Conservation (phyloP, 2,329 filamentous ascomycete genomes). For the Trichoderma asperellum region DNA sequence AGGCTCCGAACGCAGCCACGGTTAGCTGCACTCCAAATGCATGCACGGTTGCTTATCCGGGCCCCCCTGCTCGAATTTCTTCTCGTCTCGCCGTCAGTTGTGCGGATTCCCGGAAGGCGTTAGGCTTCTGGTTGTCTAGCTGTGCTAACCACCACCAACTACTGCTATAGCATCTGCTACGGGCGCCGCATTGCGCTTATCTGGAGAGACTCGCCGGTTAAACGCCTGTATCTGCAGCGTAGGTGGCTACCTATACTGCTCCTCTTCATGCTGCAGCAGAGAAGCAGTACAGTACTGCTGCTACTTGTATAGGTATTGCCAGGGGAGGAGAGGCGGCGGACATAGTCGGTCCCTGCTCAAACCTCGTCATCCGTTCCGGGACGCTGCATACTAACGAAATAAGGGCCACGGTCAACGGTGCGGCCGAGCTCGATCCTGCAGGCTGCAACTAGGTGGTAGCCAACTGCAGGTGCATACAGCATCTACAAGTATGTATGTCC, state of each 20-base stretch:
- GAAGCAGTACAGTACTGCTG: not conserved
- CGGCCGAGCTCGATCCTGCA: not conserved
- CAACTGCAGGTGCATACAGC: not conserved
- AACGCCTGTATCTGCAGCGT: not conserved
- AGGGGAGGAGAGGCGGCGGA: not conserved
- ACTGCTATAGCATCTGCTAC: not conserved
- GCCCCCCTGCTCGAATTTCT: not conserved
- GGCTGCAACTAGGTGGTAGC: not conserved
- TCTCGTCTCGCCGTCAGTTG: not conserved
- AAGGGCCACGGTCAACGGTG: not conserved
- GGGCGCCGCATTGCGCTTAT: not conserved
- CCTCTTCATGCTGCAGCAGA: not conserved
- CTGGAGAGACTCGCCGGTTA: not conserved
- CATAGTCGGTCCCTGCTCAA: not conserved
- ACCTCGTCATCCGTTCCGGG: not conserved
- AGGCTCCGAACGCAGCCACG: not conserved
- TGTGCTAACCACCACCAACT: not conserved
- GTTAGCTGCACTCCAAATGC: not conserved
- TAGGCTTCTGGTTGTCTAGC: not conserved
- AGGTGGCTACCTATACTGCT: not conserved
- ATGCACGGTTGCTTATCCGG: conserved; percentile 9
- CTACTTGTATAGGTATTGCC: not conserved
- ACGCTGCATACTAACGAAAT: not conserved
- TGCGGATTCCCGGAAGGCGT: conserved; percentile 8
- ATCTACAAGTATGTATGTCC: not conserved